Evolutionary conservation across 352 stramenopile genomes (phyloP).

Genomic region (Globisporangium barbulae): DNA sequence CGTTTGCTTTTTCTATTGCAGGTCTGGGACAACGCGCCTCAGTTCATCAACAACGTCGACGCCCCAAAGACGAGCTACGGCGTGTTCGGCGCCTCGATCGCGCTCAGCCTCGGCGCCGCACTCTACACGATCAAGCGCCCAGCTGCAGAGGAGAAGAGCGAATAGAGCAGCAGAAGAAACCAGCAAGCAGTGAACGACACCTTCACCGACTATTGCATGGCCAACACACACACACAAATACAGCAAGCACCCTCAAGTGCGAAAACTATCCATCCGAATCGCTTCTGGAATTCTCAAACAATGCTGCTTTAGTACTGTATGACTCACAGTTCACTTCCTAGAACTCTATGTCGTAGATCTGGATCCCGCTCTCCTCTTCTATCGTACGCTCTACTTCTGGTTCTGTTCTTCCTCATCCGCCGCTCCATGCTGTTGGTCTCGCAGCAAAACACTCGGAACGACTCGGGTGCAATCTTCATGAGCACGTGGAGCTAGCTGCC

Average conservation of each 20-base stretch:
- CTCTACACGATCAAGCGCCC: constrained; percentile 53
- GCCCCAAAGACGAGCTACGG: constrained; percentile 41
- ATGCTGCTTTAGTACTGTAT: neutral
- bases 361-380: neutral
- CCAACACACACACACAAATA: neutral
- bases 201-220: neutral
- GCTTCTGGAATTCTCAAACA: neutral
- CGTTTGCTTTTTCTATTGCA: constrained; percentile 15
- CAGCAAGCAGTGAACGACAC: neutral
- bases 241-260: too few relatives aligned
- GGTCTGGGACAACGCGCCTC: constrained; percentile 90
- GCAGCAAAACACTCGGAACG: neutral
- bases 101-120: constrained; percentile 43
- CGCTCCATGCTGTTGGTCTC: neutral
- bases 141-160: constrained; percentile 12
- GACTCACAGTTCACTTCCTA: neutral
- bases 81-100: constrained; percentile 44
- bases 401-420: neutral
- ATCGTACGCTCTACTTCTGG: neutral
- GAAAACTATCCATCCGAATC: too few relatives aligned
- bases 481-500: neutral
- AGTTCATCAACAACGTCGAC: constrained; percentile 77
- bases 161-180: constrained; percentile 8
- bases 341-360: constrained; percentile 17
- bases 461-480: neutral